Evolutionary conservation across 768 basidiomycete species (phyloP), one percentile per base, ranked within the genome.

Genomic region (Rhizopogon vulgaris): DNA sequence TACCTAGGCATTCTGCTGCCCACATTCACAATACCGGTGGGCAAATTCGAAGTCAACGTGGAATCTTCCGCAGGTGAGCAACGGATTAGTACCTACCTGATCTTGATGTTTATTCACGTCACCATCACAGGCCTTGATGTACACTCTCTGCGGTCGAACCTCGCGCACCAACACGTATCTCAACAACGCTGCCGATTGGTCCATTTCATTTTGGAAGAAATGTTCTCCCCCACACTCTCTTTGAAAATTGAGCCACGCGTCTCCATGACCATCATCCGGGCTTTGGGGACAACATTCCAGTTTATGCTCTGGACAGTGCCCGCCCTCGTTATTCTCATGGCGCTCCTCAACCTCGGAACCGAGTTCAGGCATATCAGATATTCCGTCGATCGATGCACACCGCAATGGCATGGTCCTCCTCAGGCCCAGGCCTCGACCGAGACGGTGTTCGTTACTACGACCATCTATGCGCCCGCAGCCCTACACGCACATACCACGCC

Each of bases 1-100:
- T 54, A 60, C 25, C 50, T 83, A 15, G 67, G 78, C 55, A 64
- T 89, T 17, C 68, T 85, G 41, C 63, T 91, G 40, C 89, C 89
- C 7, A 79, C 80, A n/a, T 91, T 91, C 59, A 64, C 79, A 3
- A 68, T 89, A n/a, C 80, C 86, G 6, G 71, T 90, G 39, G 82
- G 83, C 41, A 73, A 75, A 61, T 67, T 90, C 52, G 82, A 86
- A 60, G 84, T 87, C 1, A 71, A 72, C 18, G 63, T 90, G 46
- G 80, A 82, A 42, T 63, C 66, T 17, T 64, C 70, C 56, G 60
- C 74, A 56, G 84, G 88, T 85, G 63, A 61, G 12, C 34, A 18
- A n/a, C 22, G 12, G 32, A 24, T 25, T 32, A 22, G 22, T 22
- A 22, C 22, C 22, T 22, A 28, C 41, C 3, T 12, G n/a, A 28